Evolutionary conservation across 495 filamentous ascomycete species (phyloP).

Genomic region (Cercophora samala): DNA sequence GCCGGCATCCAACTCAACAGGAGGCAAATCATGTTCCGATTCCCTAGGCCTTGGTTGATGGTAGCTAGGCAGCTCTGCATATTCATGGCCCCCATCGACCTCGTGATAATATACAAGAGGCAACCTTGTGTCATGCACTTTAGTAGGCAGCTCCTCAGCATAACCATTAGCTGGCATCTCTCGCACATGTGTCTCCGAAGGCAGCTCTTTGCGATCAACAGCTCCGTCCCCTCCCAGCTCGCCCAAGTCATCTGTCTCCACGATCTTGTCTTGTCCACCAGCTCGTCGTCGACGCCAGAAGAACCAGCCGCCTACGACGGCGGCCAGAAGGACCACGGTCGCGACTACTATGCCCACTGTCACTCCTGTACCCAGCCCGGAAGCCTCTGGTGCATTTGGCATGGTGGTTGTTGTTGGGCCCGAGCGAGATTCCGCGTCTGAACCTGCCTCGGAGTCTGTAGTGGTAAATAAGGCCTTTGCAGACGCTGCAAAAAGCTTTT

Average conservation of each 20-base stretch:
- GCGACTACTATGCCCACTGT: not conserved
- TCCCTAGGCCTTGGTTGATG: not conserved
- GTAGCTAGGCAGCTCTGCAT: not conserved
- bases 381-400: not conserved
- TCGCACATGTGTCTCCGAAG: not conserved
- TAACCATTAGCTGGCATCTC: not conserved
- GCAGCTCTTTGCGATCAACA: not conserved
- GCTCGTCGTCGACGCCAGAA: not conserved
- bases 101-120: not conserved
- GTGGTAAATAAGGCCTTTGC: not conserved
- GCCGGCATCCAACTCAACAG: not conserved
- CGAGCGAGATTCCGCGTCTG: not conserved
- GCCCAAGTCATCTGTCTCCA: not conserved
- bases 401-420: not conserved
- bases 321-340: not conserved
- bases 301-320: not conserved
- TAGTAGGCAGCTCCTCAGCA: not conserved
- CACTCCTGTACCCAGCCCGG: not conserved
- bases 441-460: not conserved
- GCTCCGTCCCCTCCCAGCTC: not conserved
- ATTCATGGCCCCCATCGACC: not conserved
- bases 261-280: not conserved
- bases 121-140: not conserved
- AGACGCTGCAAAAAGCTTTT: not conserved
- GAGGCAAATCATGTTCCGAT: not conserved